A percentile compares a stretch with the other conserved stretches of the same genome.
phyloP scores from a whole-genome alignment of 148 eudicot species.

The Cornus suecica region DNA sequence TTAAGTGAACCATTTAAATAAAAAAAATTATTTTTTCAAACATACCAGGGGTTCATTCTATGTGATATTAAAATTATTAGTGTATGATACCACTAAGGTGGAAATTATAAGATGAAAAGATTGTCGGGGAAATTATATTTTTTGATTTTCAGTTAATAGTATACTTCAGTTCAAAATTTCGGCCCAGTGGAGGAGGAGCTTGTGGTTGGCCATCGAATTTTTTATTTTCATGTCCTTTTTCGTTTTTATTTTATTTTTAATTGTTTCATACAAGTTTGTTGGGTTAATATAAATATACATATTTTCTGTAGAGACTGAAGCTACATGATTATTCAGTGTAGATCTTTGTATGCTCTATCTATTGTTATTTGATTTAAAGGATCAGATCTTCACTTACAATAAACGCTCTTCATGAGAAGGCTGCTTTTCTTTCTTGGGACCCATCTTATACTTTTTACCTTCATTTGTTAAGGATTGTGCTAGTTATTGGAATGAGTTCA shows the following conservation, averaged over 20 bases:
- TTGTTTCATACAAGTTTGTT: background rate
- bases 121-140: background rate
- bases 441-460: background rate
- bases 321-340: background rate
- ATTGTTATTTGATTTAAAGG: background rate
- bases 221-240: background rate
- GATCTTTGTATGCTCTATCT: background rate
- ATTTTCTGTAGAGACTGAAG: background rate
- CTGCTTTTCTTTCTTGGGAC: background rate
- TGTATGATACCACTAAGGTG: background rate
- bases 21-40: too few relatives aligned
- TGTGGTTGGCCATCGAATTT: background rate
- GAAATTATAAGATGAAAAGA: background rate
- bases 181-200: background rate
- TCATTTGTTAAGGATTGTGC: background rate
- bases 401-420: background rate
- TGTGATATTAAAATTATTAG: too few relatives aligned
- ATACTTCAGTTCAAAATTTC: background rate
- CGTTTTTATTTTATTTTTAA: background rate
- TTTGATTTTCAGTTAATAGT: background rate
- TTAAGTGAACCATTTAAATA: too few relatives aligned
- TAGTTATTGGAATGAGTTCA: background rate
- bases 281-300: background rate
- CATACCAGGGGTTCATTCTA: too few relatives aligned
- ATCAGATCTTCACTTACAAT: background rate